phyloP scores from a whole-genome alignment of 345 rosid species.

The Rhizophora mangle region DNA sequence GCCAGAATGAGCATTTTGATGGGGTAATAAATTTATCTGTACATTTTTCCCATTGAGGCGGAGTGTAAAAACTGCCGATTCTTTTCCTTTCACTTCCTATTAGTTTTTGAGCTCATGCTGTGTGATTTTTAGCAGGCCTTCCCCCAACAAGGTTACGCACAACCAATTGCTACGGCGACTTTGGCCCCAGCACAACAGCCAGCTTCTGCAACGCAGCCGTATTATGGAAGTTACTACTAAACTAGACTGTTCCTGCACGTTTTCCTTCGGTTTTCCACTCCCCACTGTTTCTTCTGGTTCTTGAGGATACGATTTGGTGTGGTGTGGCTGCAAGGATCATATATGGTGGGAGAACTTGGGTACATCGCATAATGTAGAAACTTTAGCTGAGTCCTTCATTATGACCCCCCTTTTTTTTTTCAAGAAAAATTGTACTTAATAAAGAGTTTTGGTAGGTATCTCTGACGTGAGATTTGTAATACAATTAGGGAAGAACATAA shows the following conservation, averaged over 20 bases:
- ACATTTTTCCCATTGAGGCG: no score
- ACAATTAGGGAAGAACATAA: no score
- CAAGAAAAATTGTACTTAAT: no score
- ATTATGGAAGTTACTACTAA: conserved; percentile 57
- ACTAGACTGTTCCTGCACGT: neutral
- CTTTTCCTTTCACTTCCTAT: neutral
- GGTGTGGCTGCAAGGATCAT: conserved; percentile 2
- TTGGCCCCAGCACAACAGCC: conserved; percentile 54
- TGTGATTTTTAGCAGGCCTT: conserved; percentile 28
- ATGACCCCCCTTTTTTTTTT: neutral
- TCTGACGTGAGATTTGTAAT: no score
- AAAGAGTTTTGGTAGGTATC: no score
- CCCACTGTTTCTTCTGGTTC: neutral
- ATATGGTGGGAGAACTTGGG: neutral
- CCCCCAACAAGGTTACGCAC: conserved; percentile 61
- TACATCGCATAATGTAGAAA: no score
- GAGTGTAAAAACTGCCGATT: no score
- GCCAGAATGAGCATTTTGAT: no score
- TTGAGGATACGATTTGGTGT: neutral
- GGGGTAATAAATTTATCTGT: no score
- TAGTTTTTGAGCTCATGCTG: conserved; percentile 14
- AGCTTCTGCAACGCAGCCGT: conserved; percentile 56
- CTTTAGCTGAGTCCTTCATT: no score
- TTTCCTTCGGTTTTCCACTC: neutral
- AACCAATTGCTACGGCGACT: conserved; percentile 47